A percentile compares a stretch with the other conserved stretches of the same genome.
These are phyloP conservation scores for Pseudovirgaria hyperparasitica DNA, from an alignment of 2,329 filamentous ascomycete species.

Conservation along the genomic window DNA sequence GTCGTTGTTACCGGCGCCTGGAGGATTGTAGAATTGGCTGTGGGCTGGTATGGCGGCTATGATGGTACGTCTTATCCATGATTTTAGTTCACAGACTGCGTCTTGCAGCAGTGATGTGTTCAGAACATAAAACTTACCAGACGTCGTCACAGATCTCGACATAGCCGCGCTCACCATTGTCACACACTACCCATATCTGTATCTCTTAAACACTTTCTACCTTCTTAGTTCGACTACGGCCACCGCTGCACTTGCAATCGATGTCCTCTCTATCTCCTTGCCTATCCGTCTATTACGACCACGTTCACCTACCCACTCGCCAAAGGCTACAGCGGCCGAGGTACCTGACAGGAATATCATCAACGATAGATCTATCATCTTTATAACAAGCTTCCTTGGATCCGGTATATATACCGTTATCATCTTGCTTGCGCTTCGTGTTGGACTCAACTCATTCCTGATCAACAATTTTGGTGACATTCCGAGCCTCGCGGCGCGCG, in stretches of 20 bases:
- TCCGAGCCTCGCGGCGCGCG: conserved; percentile 53
- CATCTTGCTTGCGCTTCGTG: conserved; percentile 55
- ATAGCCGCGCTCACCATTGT: conserved; percentile 40
- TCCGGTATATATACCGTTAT: conserved; percentile 63
- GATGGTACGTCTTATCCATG: conserved; percentile 43
- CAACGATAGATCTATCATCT: conserved; percentile 20
- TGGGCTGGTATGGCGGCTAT: conserved; percentile 63
- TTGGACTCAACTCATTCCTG: conserved; percentile 59
- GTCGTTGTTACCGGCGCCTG: conserved; percentile 39
- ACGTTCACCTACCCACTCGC: conserved; percentile 50
- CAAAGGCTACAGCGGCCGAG: conserved; percentile 27
- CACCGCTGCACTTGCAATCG: conserved; percentile 50
- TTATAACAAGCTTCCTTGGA: conserved; percentile 55
- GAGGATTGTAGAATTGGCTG: conserved; percentile 52
- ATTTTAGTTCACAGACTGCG: conserved; percentile 26
- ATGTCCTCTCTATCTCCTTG: conserved; percentile 53
- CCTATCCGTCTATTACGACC: conserved; percentile 66
- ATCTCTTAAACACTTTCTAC: conserved; percentile 71
- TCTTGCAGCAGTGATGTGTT: too few relatives aligned
- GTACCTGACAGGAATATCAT: conserved; percentile 30
- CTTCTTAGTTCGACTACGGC: conserved; percentile 49
- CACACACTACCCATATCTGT: conserved; percentile 62
- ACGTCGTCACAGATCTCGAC: conserved; percentile 27
- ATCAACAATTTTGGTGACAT: conserved; percentile 64
- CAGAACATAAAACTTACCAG: background rate